Evolutionary conservation across 805 yeast genomes (phyloP).

Genomic region (Starmerella floris): DNA sequence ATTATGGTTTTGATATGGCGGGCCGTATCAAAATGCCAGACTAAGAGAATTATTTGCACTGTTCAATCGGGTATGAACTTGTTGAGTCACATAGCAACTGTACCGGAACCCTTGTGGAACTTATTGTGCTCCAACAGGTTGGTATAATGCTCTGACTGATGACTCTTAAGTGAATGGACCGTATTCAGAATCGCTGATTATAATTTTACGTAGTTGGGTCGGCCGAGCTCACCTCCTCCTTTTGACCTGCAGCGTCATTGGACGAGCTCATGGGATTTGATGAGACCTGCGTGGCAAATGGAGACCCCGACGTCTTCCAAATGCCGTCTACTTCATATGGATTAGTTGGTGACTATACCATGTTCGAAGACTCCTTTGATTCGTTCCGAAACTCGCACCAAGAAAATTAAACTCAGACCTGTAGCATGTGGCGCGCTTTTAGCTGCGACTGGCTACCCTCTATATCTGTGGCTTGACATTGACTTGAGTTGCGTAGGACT

Average conservation of each 20-base stretch:
- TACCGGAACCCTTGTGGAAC: too few relatives aligned
- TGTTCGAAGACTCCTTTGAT: conserved; percentile 18
- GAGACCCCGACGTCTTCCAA: conserved; percentile 19
- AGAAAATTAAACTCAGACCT: conserved; percentile 3
- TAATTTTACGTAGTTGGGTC: too few relatives aligned
- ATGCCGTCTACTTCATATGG: conserved; percentile 16
- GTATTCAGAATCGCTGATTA: too few relatives aligned
- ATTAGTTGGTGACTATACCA: conserved; percentile 19
- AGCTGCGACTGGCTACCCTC: conserved; percentile 19
- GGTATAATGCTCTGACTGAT: too few relatives aligned
- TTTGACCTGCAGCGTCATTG: conserved; percentile 26
- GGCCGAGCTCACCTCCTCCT: conserved; percentile 16
- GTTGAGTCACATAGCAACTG: too few relatives aligned
- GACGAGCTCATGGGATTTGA: conserved; percentile 22
- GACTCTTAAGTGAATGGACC: too few relatives aligned
- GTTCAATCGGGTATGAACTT: too few relatives aligned
- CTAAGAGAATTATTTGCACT: too few relatives aligned
- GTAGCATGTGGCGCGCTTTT: conserved; percentile 21
- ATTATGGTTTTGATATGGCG: neutral
- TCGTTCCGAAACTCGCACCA: neutral
- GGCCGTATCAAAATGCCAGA: neutral
- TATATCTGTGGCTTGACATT: too few relatives aligned
- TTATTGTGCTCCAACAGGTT: too few relatives aligned
- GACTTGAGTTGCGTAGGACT: neutral
- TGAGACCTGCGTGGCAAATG: conserved; percentile 17